Conservation (phyloP, 176 grass and related monocot species). For the Triticum monococcum region DNA sequence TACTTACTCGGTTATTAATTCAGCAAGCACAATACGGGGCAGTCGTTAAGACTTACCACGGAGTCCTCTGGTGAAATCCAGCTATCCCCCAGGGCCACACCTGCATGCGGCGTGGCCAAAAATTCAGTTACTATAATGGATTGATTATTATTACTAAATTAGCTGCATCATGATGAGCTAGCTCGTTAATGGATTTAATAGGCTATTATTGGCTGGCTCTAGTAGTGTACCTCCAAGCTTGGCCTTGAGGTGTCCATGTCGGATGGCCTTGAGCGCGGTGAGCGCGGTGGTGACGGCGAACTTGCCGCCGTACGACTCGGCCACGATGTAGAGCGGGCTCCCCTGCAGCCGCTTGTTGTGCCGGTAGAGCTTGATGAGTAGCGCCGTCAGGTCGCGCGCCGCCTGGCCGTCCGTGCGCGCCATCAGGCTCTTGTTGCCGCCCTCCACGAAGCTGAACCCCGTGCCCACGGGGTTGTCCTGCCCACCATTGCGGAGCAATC, state of each 20-base stretch:
- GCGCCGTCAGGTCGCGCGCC: slow-evolving; percentile 62
- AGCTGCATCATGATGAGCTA: too few relatives aligned
- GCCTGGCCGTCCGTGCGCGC: slow-evolving; percentile 67
- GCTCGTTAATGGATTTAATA: too few relatives aligned
- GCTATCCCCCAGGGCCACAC: slow-evolving; percentile 74
- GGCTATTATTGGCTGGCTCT: too few relatives aligned
- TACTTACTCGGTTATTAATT: too few relatives aligned
- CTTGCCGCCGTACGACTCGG: slow-evolving; percentile 97
- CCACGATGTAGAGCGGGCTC: slow-evolving; percentile 82
- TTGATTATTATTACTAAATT: too few relatives aligned
- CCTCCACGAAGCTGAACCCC: slow-evolving; percentile 87
- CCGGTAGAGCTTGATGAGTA: slow-evolving; percentile 53
- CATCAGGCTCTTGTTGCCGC: slow-evolving; percentile 36
- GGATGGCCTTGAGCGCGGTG: slow-evolving; percentile 53
- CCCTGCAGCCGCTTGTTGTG: slow-evolving; percentile 24
- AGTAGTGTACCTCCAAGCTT: slow-evolving; percentile 50
- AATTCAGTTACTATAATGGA: too few relatives aligned
- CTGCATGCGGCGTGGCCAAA: slow-evolving; percentile 19
- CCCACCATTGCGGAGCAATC: neutral
- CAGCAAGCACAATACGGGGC: too few relatives aligned
- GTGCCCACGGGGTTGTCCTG: slow-evolving; percentile 94
- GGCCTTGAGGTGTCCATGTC: slow-evolving; percentile 30
- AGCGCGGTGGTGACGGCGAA: slow-evolving; percentile 80
- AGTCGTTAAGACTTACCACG: slow-evolving; percentile 43
- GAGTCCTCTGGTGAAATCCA: slow-evolving; percentile 94